These are phyloP conservation scores for Priceomyces carsonii DNA, from an alignment of 805 yeast genomes.

Conservation along the genomic window DNA sequence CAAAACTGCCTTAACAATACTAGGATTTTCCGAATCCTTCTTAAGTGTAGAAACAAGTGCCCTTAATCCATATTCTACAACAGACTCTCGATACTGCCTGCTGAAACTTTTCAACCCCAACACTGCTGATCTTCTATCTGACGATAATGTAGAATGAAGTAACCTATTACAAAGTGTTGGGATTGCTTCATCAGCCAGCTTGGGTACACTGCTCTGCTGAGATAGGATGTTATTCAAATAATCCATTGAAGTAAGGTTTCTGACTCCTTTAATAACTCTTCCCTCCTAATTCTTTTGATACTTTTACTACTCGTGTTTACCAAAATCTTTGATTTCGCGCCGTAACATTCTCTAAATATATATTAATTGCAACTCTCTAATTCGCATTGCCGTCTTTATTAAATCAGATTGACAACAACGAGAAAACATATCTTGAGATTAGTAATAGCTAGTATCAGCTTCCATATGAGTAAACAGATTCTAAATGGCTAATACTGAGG, in stretches of 20 bases:
- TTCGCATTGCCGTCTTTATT: too few relatives aligned
- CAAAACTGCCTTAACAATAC: conserved; percentile 72
- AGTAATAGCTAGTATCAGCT: neutral
- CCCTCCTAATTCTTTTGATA: too few relatives aligned
- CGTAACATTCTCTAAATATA: too few relatives aligned
- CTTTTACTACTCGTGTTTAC: too few relatives aligned
- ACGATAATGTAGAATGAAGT: conserved; percentile 74
- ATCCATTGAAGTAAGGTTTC: conserved; percentile 39
- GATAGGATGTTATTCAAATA: conserved; percentile 38
- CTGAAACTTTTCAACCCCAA: conserved; percentile 86
- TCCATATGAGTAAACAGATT: conserved; percentile 1
- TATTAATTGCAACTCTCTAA: too few relatives aligned
- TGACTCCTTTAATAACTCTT: too few relatives aligned
- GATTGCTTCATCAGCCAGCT: conserved; percentile 78
- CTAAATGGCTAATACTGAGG: too few relatives aligned
- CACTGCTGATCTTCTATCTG: conserved; percentile 90
- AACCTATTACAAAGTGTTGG: conserved; percentile 86
- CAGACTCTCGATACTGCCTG: conserved; percentile 85
- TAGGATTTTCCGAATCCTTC: conserved; percentile 68
- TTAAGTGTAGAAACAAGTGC: conserved; percentile 66
- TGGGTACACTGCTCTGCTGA: conserved; percentile 30
- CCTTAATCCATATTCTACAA: conserved; percentile 81
- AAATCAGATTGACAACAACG: too few relatives aligned
- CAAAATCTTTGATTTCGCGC: too few relatives aligned
- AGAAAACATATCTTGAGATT: neutral